Base-by-base conservation (phyloP, 345 rosid species). In the Schrenkiella parvula region DNA sequence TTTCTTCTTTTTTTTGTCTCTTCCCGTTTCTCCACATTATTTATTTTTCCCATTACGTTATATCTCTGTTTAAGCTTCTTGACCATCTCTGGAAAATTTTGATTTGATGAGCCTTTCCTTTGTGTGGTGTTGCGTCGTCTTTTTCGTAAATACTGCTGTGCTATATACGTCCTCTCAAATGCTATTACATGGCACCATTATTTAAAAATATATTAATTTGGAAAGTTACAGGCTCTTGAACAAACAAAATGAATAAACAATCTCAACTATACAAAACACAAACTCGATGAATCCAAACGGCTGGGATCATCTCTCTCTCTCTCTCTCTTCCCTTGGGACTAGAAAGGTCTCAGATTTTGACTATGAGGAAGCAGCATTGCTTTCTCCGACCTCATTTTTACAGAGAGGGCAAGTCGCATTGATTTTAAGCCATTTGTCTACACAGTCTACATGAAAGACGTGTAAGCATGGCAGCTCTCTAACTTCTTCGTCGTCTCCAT, bases 391-490 rank as follows among this genome's bases (percentile, higher is more conserved):
- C 78, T 86, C 91, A 3, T 57, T 74, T 74, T 90, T 88, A 73
- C 96, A 88, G 26, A 89, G 91, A 21, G 93, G 93, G 53, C 96
- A 88, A 0, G 82, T 81, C 13, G 91, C 96, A n/a, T 86, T 90
- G 58, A 88, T 84, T 64, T 86, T 88, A 31, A 90, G 72, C 96
- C 93, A 90, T 70, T 84, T 90, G 72, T 88, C 93, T 55, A 89
- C 85, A 56, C 96, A 89, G 22, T 74, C 85, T 1, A 86, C 87
- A 43, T 86, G 91, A 80, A 90, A 86, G 8, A 87, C 83, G 63
- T 90, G 96, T 50, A n/a, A 32, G 71, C 96, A 88, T 2, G 86
- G 84, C 60, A 89, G 70, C 78, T 88, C 96, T 77, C 85, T 82
- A 52, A 89, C 80, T 66, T 84, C 82, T 21, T 87, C 91, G 4